phyloP scores from a whole-genome alignment of 2,329 filamentous ascomycete species.

The Apiospora pterosperma region DNA sequence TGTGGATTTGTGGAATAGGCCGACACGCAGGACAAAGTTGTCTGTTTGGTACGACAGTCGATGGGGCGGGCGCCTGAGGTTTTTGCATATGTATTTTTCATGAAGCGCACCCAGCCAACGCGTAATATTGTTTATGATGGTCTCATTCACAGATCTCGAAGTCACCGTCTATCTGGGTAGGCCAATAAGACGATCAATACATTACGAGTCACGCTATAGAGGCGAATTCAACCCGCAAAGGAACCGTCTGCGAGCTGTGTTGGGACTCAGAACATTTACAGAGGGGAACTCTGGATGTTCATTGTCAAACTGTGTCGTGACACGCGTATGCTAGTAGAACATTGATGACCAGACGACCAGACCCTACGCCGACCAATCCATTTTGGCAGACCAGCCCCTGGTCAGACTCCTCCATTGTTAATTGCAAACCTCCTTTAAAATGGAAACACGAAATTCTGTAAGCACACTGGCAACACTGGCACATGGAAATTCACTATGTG shows the following conservation, averaged over 20 bases:
- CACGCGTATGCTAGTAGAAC: not conserved
- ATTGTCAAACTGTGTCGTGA: not conserved
- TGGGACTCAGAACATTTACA: not conserved
- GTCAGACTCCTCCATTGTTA: not conserved
- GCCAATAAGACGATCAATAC: not conserved
- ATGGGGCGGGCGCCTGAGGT: too few relatives aligned
- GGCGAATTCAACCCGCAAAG: too few relatives aligned
- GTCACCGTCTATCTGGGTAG: too few relatives aligned
- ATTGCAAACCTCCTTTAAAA: not conserved
- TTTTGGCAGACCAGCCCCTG: constrained; percentile 2
- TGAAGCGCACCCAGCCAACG: too few relatives aligned
- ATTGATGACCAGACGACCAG: not conserved
- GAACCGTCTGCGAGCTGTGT: too few relatives aligned
- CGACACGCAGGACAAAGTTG: too few relatives aligned
- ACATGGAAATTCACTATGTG: not conserved
- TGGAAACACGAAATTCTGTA: not conserved
- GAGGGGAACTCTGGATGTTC: not conserved
- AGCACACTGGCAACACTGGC: not conserved
- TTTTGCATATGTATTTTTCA: too few relatives aligned
- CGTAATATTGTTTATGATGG: too few relatives aligned
- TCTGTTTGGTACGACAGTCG: too few relatives aligned
- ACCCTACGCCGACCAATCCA: constrained; percentile 1
- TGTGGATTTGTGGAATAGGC: too few relatives aligned
- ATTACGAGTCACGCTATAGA: not conserved
- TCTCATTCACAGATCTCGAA: too few relatives aligned